A percentile compares a stretch with the other conserved stretches of the same genome.
phyloP scores from a whole-genome alignment of 306 rosid species.

The Potentilla sterilis region DNA sequence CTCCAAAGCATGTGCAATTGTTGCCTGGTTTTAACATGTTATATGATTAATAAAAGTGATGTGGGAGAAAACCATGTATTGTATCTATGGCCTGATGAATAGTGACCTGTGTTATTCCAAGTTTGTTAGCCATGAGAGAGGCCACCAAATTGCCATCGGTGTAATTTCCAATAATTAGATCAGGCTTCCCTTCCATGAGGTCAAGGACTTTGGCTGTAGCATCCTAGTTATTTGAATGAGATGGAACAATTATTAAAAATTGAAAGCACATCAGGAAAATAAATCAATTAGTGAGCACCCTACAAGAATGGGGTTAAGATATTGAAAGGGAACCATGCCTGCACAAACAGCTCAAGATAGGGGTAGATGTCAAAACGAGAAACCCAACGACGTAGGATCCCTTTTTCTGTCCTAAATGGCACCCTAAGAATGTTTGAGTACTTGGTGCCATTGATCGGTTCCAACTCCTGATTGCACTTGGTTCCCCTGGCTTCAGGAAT shows the following conservation, averaged over 20 bases:
- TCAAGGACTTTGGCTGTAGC: constrained; percentile 61
- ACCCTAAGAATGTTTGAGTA: constrained; percentile 80
- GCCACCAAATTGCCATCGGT: constrained; percentile 94
- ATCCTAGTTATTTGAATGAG: constrained; percentile 42
- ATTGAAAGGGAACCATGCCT: constrained; percentile 37
- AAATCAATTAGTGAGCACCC: not conserved
- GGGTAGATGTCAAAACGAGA: constrained; percentile 94
- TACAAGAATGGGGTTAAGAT: not conserved
- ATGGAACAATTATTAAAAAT: not conserved
- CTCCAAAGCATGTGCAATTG: constrained; percentile 94
- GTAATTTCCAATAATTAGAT: constrained; percentile 84
- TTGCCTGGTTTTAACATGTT: constrained; percentile 47
- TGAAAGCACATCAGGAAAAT: constrained; percentile 8
- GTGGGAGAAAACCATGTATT: constrained; percentile 13
- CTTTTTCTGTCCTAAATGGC: constrained; percentile 66
- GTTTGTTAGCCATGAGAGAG: constrained; percentile 78
- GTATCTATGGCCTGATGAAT: constrained; percentile 15
- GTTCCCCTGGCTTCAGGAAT: constrained; percentile 90
- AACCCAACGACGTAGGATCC: constrained; percentile 67
- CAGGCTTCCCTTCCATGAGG: constrained; percentile 74
- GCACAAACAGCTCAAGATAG: constrained; percentile 74
- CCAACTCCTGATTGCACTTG: constrained; percentile 76
- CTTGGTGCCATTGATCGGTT: constrained; percentile 65
- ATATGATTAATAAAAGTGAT: constrained; percentile 13
- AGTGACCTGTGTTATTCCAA: constrained; percentile 77